Evolutionary conservation across 768 basidiomycete species (phyloP).

Genomic region (Strobilomyces dryophilus): DNA sequence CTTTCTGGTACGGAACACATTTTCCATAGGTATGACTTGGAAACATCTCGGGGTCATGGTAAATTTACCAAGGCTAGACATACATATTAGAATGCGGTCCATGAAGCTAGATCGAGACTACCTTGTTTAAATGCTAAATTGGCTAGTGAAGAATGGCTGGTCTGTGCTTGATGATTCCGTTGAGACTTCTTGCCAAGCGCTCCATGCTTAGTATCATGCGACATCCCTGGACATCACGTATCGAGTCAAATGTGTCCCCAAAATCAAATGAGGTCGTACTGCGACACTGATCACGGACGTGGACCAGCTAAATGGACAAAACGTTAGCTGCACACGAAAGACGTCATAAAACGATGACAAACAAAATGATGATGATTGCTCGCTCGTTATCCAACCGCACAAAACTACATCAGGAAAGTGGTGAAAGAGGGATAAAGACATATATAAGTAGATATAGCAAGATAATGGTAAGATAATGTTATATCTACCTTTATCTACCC

Average conservation of each 20-base stretch:
- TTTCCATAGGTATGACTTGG: neutral
- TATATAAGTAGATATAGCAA: too few species aligned
- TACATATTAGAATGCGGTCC: neutral
- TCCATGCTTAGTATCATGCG: constrained; percentile 24
- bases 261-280: constrained; percentile 4
- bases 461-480: too few species aligned
- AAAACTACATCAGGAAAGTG: too few species aligned
- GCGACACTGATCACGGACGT: constrained; percentile 8
- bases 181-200: constrained; percentile 8
- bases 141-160: constrained; percentile 9
- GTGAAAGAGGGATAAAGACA: too few species aligned
- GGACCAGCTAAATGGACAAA: constrained; percentile 11
- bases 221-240: constrained; percentile 18
- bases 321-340: constrained; percentile 2
- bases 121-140: neutral
- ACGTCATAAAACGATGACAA: neutral
- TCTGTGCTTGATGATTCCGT: neutral
- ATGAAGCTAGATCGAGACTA: neutral
- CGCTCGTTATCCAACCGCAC: neutral
- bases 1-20: too few species aligned
- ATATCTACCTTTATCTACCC: too few species aligned
- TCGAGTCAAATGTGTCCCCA: neutral
- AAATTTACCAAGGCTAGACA: neutral
- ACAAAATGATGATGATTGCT: constrained; percentile 1
- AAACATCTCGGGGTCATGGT: too few species aligned